Evolutionary conservation across 2,329 filamentous ascomycete species (phyloP), one percentile per base, ranked within the genome.

Genomic region (Xylariaceae sp.): DNA sequence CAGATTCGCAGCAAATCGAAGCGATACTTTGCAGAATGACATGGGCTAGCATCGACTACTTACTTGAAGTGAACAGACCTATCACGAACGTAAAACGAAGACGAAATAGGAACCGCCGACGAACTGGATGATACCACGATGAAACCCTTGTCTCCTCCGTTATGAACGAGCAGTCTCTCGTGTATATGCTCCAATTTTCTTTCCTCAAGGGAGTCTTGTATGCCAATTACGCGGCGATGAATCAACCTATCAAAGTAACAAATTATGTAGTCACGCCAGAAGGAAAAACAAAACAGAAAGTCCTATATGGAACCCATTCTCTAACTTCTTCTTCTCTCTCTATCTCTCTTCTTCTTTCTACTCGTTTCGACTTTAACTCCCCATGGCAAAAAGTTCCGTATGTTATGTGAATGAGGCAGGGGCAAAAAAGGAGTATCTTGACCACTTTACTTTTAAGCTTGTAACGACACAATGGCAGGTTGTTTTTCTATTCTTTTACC

Each of bases 21-120:
- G 72, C 80, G 87, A 59, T 90, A 90, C 68, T 90, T 84, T 2
- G 85, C 86, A 2, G 87, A 88, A 56, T 84, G 64, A 75, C 13
- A 53, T 49, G 2, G 8, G 11, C 23, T 52, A 42, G 11, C 8
- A 30, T 23, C 15, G 45, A 45, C 47, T 37, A 39, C 51, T 51
- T 50, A 18, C 18, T 54, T 48, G 37, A 34, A 56, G 39, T 42
- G 37, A 55, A 18, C 18, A 30, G 30, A 30, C 54, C 35, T 18
- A 30, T 30, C 23, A 42, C 37, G n/a, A 48, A 23, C 42, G 37
- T 6, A 1, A 59, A 34, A 18, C 51, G 48, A 62, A 54, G 50
- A 30, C 10, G 44, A 39, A 23, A 51, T 11, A 5, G 42, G 15
- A 18, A 55, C 30, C 59, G 13, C 57, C 52, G 49, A 62, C 45